Conservation (phyloP, 2,329 filamentous ascomycete genomes). For the Trichoderma endophyticum region DNA sequence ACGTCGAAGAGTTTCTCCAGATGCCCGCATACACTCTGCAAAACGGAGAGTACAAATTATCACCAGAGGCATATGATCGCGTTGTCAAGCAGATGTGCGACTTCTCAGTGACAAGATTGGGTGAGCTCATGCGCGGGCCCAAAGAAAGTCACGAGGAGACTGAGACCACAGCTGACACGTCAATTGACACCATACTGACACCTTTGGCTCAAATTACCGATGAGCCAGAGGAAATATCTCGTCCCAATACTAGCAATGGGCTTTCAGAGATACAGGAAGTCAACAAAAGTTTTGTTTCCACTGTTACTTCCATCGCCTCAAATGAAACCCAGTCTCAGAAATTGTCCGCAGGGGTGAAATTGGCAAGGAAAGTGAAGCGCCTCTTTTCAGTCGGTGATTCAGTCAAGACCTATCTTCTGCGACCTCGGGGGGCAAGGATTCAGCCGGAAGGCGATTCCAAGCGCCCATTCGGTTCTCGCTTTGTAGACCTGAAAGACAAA, state of each 20-base stretch:
- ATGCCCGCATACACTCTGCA: slow-evolving; percentile 5
- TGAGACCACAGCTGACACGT: neutral
- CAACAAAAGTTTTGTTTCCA: neutral
- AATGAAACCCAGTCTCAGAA: neutral
- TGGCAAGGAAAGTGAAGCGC: slow-evolving; percentile 4
- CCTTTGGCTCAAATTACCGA: neutral
- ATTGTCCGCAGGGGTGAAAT: neutral
- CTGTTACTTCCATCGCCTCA: neutral
- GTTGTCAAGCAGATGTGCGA: slow-evolving; percentile 4
- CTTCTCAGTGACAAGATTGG: neutral
- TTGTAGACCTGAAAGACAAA: neutral
- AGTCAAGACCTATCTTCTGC: neutral
- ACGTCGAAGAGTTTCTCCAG: neutral
- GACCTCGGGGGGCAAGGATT: neutral
- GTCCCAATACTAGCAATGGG: neutral
- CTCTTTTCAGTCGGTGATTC: neutral
- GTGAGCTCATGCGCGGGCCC: neutral
- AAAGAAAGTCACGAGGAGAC: neutral
- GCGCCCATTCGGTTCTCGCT: neutral
- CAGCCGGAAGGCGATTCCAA: neutral
- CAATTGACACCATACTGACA: neutral
- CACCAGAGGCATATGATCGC: neutral
- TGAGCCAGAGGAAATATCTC: neutral
- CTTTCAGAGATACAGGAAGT: neutral
- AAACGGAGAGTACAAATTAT: neutral